These are phyloP conservation scores for Vanrija humicola DNA, from an alignment of 1,284 basidiomycete genomes.

Conservation along the genomic window DNA sequence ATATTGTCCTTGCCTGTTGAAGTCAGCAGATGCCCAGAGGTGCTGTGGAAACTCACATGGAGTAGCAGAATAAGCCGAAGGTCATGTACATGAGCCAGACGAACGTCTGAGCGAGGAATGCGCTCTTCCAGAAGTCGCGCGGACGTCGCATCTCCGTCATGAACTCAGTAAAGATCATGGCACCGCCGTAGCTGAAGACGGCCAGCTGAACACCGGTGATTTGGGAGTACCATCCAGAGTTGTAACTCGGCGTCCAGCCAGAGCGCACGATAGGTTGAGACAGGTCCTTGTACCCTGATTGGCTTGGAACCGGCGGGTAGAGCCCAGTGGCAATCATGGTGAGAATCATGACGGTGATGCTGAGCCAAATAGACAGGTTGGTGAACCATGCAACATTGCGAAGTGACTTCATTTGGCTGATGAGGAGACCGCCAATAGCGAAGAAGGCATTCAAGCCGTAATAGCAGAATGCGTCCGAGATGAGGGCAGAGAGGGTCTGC, in stretches of 20 bases:
- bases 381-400: conserved; percentile 10
- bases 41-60: conserved; percentile 35
- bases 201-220: conserved; percentile 57
- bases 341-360: conserved; percentile 7
- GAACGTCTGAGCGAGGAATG: conserved; percentile 57
- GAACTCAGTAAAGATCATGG: conserved; percentile 57
- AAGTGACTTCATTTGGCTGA: conserved; percentile 16
- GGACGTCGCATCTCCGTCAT: conserved; percentile 68
- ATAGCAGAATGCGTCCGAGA: conserved; percentile 15
- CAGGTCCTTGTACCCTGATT: conserved; percentile 43
- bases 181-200: conserved; percentile 57
- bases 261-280: conserved; percentile 53
- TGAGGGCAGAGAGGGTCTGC: conserved; percentile 4
- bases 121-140: conserved; percentile 68
- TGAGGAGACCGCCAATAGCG: conserved; percentile 1
- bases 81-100: conserved; percentile 54
- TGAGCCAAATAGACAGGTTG: conserved; percentile 7
- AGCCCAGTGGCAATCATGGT: conserved; percentile 10
- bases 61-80: conserved; percentile 53
- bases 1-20: conserved; percentile 57
- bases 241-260: conserved; percentile 47
- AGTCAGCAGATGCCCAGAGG: background rate
- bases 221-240: conserved; percentile 50
- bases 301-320: conserved; percentile 49
- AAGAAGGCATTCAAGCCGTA: conserved; percentile 7